phyloP scores from a whole-genome alignment of 495 filamentous ascomycete genomes.

The Penicillium daleae region DNA sequence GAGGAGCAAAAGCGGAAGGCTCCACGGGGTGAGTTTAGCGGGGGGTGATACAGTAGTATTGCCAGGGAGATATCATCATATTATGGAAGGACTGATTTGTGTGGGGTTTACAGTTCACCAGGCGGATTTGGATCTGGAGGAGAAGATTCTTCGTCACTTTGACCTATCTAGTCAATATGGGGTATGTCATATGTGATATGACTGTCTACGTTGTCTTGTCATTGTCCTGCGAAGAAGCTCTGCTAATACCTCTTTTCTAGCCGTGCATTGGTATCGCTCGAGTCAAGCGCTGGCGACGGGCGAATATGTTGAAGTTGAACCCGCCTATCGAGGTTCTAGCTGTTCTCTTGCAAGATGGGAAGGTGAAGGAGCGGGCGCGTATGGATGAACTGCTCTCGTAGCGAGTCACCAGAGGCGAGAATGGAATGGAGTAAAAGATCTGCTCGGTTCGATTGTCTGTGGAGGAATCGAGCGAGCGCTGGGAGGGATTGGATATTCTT shows the following conservation, averaged over 20 bases:
- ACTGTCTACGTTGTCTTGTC: not conserved
- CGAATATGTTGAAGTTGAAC: conserved; percentile 73
- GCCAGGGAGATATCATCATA: too few relatives aligned
- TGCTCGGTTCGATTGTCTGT: not conserved
- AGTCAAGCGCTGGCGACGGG: conserved; percentile 84
- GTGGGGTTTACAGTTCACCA: conserved; percentile 67
- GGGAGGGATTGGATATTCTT: not conserved
- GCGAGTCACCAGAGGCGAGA: conserved; percentile 2
- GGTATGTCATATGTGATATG: conserved; percentile 56
- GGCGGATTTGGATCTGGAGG: conserved; percentile 66
- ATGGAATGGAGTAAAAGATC: not conserved
- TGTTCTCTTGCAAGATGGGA: conserved; percentile 72
- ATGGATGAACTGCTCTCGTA: conserved; percentile 77
- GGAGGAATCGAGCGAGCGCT: not conserved
- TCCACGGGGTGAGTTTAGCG: conserved; percentile 45
- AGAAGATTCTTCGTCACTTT: conserved; percentile 87
- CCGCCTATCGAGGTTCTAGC: conserved; percentile 93
- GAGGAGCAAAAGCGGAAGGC: conserved; percentile 65
- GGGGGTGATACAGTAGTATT: too few relatives aligned
- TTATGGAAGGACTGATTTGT: not conserved
- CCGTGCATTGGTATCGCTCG: conserved; percentile 87
- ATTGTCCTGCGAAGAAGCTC: conserved; percentile 1
- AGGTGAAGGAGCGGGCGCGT: conserved; percentile 63
- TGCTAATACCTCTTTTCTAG: conserved; percentile 47
- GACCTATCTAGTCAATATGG: conserved; percentile 89